Percentiles rank a stretch among this genome's conserved stretches.
Conservation (phyloP, 306 rosid genomes). For the Dicorynia guianensis region DNA sequence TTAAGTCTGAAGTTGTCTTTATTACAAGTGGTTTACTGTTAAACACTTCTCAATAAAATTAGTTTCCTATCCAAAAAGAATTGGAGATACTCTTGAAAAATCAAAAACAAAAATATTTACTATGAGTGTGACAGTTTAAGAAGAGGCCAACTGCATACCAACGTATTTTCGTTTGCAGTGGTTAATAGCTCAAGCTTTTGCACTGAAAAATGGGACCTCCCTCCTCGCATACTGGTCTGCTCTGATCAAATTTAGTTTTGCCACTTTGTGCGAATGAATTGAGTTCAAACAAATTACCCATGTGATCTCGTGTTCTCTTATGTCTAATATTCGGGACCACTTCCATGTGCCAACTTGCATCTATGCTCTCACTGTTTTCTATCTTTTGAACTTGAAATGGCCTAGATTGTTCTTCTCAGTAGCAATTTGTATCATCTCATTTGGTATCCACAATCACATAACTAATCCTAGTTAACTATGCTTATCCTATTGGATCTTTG, state of each 20-base stretch:
- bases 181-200: constrained; percentile 9
- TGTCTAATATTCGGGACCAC: constrained; percentile 48
- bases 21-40: too few relatives aligned
- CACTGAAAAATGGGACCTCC: constrained; percentile 52
- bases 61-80: too few relatives aligned
- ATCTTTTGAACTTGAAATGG: background rate
- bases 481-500: too few relatives aligned
- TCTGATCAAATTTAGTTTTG: constrained; percentile 45
- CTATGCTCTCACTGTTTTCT: background rate
- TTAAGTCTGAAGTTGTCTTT: too few relatives aligned
- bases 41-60: too few relatives aligned
- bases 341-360: constrained; percentile 43
- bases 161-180: constrained; percentile 11
- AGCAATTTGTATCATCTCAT: too few relatives aligned
- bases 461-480: too few relatives aligned
- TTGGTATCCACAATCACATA: too few relatives aligned
- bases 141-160: constrained; percentile 36
- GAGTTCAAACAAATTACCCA: constrained; percentile 55
- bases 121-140: background rate
- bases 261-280: constrained; percentile 46
- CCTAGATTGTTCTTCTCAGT: background rate
- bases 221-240: constrained; percentile 21
- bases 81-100: too few relatives aligned
- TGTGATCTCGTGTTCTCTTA: constrained; percentile 43
- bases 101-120: too few relatives aligned